Evolutionary conservation across 495 filamentous ascomycete species (phyloP).

Genomic region (Thermochaetoides thermophila): DNA sequence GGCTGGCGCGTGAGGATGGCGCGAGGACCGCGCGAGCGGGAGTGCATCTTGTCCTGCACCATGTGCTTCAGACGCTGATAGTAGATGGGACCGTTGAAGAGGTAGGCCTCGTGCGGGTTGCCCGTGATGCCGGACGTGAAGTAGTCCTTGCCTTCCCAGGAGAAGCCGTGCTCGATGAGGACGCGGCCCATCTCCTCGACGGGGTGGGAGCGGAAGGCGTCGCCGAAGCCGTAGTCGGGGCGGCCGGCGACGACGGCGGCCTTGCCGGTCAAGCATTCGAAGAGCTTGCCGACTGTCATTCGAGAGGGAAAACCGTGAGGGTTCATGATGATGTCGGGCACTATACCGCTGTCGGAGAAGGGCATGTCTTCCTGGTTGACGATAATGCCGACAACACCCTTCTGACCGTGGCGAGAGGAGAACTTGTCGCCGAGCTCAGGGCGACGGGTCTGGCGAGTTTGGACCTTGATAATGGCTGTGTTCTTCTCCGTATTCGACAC

Average conservation of each 20-base stretch:
- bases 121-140: conserved; percentile 91
- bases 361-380: conserved; percentile 94
- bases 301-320: conserved; percentile 98
- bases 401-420: conserved; percentile 96
- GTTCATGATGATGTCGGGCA: conserved; percentile 99
- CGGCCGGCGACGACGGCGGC: conserved; percentile 73
- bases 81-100: conserved; percentile 97
- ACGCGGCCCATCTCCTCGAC: conserved; percentile 79
- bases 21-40: conserved; percentile 73
- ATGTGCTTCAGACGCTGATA: conserved; percentile 99
- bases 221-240: conserved; percentile 66
- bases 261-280: conserved; percentile 90
- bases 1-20: conserved; percentile 91
- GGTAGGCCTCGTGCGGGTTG: conserved; percentile 82
- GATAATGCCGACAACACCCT: conserved; percentile 94
- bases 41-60: conserved; percentile 99
- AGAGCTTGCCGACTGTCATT: conserved; percentile 98
- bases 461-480: conserved; percentile 70
- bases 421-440: conserved; percentile 98
- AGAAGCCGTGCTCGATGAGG: conserved; percentile 78
- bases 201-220: conserved; percentile 85
- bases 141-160: conserved; percentile 91
- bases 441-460: conserved; percentile 80
- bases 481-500: conserved; percentile 73
- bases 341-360: conserved; percentile 79